Conservation (phyloP, 2,329 filamentous ascomycete species). For the Pseudocercospora fijiensis region DNA sequence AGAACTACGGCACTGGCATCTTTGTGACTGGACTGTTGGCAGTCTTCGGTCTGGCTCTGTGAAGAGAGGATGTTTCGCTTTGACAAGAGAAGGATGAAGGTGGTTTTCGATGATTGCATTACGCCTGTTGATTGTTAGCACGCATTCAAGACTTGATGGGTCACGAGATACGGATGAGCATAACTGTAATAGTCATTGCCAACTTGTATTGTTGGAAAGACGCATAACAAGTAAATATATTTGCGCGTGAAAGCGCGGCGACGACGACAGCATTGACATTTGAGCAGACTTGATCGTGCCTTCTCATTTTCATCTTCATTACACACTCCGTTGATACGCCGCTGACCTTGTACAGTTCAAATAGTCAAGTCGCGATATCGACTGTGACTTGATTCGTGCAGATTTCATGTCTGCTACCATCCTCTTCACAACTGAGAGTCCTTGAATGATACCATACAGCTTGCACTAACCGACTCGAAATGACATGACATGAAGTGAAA, state of each 20-base stretch:
- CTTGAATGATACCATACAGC: no score
- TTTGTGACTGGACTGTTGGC: slow-evolving; percentile 54
- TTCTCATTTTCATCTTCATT: background rate
- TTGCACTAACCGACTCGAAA: no score
- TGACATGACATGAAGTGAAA: no score
- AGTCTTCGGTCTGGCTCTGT: slow-evolving; percentile 59
- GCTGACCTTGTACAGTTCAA: background rate
- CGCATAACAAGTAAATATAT: slow-evolving; percentile 4
- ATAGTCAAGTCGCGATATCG: background rate
- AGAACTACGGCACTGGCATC: slow-evolving; percentile 53
- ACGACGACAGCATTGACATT: background rate
- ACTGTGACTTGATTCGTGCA: no score
- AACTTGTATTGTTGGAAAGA: slow-evolving; percentile 12
- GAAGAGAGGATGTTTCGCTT: slow-evolving; percentile 27
- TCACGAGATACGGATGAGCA: slow-evolving; percentile 11
- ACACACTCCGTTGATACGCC: no score
- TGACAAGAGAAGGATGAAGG: background rate
- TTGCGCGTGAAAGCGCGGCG: background rate
- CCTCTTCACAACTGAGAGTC: no score
- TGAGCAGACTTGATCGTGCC: background rate
- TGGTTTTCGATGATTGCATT: slow-evolving; percentile 8
- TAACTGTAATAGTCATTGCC: slow-evolving; percentile 6
- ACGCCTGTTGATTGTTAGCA: slow-evolving; percentile 11
- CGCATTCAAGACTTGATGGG: slow-evolving; percentile 7
- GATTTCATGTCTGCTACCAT: no score